Conservation (phyloP, 805 yeast species). For the Wickerhamomyces bisporus region DNA sequence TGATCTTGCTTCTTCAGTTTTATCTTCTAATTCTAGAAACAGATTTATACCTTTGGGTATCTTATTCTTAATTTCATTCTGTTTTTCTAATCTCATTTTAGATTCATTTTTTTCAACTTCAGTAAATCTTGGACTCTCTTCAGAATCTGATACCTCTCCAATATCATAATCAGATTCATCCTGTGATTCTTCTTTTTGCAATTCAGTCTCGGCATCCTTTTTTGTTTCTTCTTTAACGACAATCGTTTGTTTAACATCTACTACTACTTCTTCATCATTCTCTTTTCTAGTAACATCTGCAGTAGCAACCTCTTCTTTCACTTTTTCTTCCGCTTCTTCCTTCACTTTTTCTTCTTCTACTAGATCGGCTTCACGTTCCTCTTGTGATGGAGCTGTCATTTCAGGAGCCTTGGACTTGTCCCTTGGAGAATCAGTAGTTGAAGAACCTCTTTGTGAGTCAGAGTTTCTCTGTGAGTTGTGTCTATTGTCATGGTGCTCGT, state of each 20-base stretch:
- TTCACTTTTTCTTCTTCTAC: neutral
- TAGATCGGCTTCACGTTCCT: neutral
- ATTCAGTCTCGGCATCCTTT: neutral
- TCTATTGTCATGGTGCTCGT: too few species aligned
- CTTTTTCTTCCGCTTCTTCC: too few species aligned
- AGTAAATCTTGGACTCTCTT: conserved; percentile 13
- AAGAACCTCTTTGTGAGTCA: too few species aligned
- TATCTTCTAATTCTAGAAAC: conserved; percentile 40
- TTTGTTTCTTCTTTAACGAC: neutral
- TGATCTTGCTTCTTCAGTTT: conserved; percentile 61
- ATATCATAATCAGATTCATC: conserved; percentile 3
- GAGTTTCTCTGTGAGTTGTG: too few species aligned
- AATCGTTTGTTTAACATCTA: too few species aligned
- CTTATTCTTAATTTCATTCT: conserved; percentile 13
- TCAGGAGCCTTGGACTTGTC: too few species aligned
- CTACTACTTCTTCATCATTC: neutral
- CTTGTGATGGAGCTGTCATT: too few species aligned
- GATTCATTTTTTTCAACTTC: conserved; percentile 17
- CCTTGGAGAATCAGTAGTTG: too few species aligned
- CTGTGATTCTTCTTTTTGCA: neutral
- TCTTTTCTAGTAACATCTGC: neutral
- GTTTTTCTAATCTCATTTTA: conserved; percentile 11
- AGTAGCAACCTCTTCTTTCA: too few species aligned
- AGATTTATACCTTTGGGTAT: conserved; percentile 19
- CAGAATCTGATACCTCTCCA: conserved; percentile 3